Percentiles rank a stretch among this genome's conserved stretches.
phyloP scores from a whole-genome alignment of 2,329 filamentous ascomycete genomes.

The Allantophomopsis cytisporea region DNA sequence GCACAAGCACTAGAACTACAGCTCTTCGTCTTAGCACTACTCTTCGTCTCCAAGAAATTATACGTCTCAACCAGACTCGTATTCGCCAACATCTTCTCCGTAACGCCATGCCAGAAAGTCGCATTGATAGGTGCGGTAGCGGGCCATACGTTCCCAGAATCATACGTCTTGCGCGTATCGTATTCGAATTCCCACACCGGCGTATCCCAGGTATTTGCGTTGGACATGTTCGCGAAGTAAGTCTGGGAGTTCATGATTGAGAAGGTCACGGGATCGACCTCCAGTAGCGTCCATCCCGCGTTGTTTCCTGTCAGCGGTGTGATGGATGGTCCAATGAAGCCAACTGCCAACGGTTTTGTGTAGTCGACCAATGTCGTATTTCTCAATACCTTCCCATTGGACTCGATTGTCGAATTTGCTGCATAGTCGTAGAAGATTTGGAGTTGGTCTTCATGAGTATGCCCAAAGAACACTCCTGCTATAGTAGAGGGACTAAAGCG shows the following conservation, averaged over 20 bases:
- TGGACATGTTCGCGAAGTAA: constrained; percentile 16
- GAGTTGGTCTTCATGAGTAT: constrained; percentile 15
- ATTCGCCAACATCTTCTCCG: constrained; percentile 13
- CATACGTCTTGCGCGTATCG: constrained; percentile 11
- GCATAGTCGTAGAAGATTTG: constrained; percentile 16
- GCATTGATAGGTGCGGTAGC: constrained; percentile 12
- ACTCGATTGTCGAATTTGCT: too few species aligned
- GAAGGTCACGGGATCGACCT: constrained; percentile 15
- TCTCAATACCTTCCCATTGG: too few species aligned
- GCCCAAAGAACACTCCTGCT: constrained; percentile 10
- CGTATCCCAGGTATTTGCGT: constrained; percentile 13
- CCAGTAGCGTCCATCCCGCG: constrained; percentile 14
- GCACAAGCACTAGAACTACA: constrained; percentile 9
- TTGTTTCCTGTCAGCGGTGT: constrained; percentile 16
- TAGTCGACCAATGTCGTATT: constrained; percentile 13
- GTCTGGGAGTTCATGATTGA: constrained; percentile 15
- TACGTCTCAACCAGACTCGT: constrained; percentile 12
- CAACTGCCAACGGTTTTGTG: constrained; percentile 11
- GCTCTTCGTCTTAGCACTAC: constrained; percentile 3
- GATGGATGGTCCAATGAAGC: constrained; percentile 14
- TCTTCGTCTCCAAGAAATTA: constrained; percentile 15
- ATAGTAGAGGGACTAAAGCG: constrained; percentile 10
- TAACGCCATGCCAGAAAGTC: constrained; percentile 16
- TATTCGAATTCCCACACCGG: constrained; percentile 18
- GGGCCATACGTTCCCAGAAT: constrained; percentile 9